These are phyloP conservation scores for Thelonectria olida DNA, from an alignment of 2,329 filamentous ascomycete species.

Conservation along the genomic window DNA sequence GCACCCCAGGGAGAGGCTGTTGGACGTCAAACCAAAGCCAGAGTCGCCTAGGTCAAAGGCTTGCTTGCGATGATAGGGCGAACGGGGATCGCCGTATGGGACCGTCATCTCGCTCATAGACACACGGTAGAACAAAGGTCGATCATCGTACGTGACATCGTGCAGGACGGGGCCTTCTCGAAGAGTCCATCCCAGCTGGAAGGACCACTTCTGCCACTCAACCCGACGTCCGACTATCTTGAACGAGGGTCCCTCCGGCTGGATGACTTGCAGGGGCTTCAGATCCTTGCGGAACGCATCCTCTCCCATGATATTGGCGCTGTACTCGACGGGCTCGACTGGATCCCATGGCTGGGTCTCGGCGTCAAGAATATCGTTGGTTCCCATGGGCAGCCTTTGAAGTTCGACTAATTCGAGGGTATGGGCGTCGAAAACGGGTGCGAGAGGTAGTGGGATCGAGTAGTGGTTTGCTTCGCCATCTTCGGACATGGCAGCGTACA, in stretches of 20 bases:
- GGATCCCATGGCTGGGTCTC: constrained; percentile 57
- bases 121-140: constrained; percentile 66
- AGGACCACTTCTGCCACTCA: constrained; percentile 57
- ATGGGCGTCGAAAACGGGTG: constrained; percentile 52
- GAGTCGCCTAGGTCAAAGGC: constrained; percentile 77
- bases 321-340: constrained; percentile 63
- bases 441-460: constrained; percentile 67
- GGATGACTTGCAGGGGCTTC: constrained; percentile 69
- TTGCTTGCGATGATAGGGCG: constrained; percentile 71
- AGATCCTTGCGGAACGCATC: constrained; percentile 52
- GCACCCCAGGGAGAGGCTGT: constrained; percentile 69
- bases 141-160: constrained; percentile 66
- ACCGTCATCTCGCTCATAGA: constrained; percentile 64
- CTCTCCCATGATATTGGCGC: constrained; percentile 16
- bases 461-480: constrained; percentile 63
- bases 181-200: constrained; percentile 68
- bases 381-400: constrained; percentile 61
- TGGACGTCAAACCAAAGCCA: constrained; percentile 71
- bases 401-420: constrained; percentile 57
- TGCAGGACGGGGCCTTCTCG: constrained; percentile 69
- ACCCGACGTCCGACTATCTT: constrained; percentile 22
- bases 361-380: constrained; percentile 62
- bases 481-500: constrained; percentile 22
- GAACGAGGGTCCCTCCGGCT: constrained; percentile 71
- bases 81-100: constrained; percentile 62